Percentiles rank a stretch among this genome's conserved stretches.
Conservation (phyloP, 805 yeast genomes). For the Peterozyma xylosa region DNA sequence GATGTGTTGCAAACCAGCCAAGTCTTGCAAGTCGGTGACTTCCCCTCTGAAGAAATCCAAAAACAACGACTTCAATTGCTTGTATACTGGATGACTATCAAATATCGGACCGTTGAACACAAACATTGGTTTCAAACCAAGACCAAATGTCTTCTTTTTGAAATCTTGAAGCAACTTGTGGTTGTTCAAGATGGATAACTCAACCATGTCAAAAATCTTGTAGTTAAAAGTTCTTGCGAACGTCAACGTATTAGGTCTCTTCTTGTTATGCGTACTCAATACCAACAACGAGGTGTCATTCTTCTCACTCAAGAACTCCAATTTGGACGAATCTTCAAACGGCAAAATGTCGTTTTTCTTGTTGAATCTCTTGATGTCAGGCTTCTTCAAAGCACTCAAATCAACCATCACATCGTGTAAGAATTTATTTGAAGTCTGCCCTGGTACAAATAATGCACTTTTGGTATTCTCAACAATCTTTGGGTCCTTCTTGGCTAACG, state of each 20-base stretch:
- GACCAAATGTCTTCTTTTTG: constrained; percentile 67
- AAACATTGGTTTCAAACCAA: constrained; percentile 93
- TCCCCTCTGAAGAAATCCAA: constrained; percentile 89
- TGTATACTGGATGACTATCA: constrained; percentile 80
- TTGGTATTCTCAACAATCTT: constrained; percentile 86
- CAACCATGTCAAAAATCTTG: constrained; percentile 91
- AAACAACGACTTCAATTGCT: constrained; percentile 81
- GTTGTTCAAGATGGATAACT: constrained; percentile 64
- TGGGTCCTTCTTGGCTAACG: constrained; percentile 80
- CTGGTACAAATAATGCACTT: constrained; percentile 87
- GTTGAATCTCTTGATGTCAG: constrained; percentile 76
- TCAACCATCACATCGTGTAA: constrained; percentile 88
- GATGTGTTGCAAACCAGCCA: constrained; percentile 89
- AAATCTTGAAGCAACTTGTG: constrained; percentile 74
- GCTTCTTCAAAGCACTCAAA: constrained; percentile 84
- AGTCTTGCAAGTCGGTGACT: constrained; percentile 75
- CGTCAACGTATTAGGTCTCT: constrained; percentile 86
- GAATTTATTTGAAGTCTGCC: constrained; percentile 68
- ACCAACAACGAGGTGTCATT: constrained; percentile 86
- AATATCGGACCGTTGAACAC: constrained; percentile 88
- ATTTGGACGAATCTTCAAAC: constrained; percentile 77
- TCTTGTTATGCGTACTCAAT: constrained; percentile 72
- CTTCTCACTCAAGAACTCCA: constrained; percentile 93
- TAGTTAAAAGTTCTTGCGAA: constrained; percentile 86
- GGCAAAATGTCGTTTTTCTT: constrained; percentile 89